Base-by-base conservation (phyloP, 345 rosid species). In the Aquilaria sinensis region DNA sequence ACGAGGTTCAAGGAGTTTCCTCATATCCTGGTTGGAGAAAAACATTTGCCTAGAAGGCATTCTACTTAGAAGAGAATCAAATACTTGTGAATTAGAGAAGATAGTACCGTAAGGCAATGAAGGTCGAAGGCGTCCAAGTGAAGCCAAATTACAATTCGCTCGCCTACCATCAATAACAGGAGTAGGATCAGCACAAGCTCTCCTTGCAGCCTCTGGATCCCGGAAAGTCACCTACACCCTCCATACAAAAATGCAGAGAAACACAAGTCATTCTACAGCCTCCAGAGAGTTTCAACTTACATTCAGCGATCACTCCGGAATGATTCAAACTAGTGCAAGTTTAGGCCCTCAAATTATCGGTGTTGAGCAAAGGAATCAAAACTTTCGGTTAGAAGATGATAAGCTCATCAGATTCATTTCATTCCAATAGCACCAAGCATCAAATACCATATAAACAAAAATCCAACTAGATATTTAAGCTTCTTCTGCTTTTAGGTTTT, bases 111-210 rank as follows among this genome's bases (percentile, higher is more conserved):
- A 80, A 31, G 82, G 77, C 56, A 80, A 66, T 1, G 85, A 84
- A 12, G 80, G 83, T 12, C 86, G 84, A 57, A 89, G 87, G 52
- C 97, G 80, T 6, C 99, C 99, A 63, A 88, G 89, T 0, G 96
- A 90, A 66, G 99, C 99, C 63, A 94, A 78, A 85, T 94, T 94
- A 72, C 99, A 94, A 65, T 94, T 94, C 0, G 99, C 96, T 10
- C 93, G 86, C 67, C 99, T 77, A 47, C 99, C 99, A 78, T 94
- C 97, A 61, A 94, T 94, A 34, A 90, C 50, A 1, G 97, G 99
- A 54, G 81, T 70, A 50, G 93, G 91, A 71, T 94, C 93, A 45
- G 62, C 88, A 71, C 99, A 94, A 54, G 99, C 99, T 73, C 90
- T 85, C 84, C 85, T 79, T 57, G 99, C 99, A 67, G 95, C 83